These are phyloP conservation scores for Fusarium camptoceras DNA, from an alignment of 2,329 filamentous ascomycete species.

Conservation along the genomic window DNA sequence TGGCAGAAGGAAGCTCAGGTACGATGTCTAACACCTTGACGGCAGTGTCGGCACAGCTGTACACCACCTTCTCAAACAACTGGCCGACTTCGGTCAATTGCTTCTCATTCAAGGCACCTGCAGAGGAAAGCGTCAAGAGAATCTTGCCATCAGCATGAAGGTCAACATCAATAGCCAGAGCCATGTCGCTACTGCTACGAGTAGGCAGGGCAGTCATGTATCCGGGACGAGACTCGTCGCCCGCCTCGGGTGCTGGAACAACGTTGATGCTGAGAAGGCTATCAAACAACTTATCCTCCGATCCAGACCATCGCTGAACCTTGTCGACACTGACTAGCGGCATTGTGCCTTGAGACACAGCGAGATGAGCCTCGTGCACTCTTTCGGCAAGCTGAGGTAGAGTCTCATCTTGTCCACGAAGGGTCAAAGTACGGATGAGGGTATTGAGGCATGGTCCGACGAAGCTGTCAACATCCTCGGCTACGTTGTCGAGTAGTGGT, in stretches of 20 bases:
- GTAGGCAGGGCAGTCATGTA: conserved; percentile 8
- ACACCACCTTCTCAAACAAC: conserved; percentile 10
- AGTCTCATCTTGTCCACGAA: background rate
- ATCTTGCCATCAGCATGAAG: conserved; percentile 17
- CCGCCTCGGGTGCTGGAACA: background rate
- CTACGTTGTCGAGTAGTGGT: background rate
- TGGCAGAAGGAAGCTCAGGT: background rate
- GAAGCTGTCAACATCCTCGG: background rate
- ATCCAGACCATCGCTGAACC: conserved; percentile 23
- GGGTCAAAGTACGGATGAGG: background rate
- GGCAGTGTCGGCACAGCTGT: background rate
- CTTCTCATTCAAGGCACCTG: background rate
- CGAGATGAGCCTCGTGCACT: conserved; percentile 4
- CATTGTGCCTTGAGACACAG: conserved; percentile 2
- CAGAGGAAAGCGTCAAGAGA: conserved; percentile 4
- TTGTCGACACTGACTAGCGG: conserved; percentile 15
- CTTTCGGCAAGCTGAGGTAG: background rate
- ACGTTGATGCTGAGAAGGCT: conserved; percentile 24
- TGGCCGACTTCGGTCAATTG: background rate
- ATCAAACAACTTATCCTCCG: conserved; percentile 19
- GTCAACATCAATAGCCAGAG: conserved; percentile 21
- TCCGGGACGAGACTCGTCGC: background rate
- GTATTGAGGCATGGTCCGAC: conserved; percentile 29
- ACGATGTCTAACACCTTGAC: background rate
- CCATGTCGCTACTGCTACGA: conserved; percentile 19